Base-by-base conservation (phyloP, 345 rosid species). In the Rhizophora apiculata region DNA sequence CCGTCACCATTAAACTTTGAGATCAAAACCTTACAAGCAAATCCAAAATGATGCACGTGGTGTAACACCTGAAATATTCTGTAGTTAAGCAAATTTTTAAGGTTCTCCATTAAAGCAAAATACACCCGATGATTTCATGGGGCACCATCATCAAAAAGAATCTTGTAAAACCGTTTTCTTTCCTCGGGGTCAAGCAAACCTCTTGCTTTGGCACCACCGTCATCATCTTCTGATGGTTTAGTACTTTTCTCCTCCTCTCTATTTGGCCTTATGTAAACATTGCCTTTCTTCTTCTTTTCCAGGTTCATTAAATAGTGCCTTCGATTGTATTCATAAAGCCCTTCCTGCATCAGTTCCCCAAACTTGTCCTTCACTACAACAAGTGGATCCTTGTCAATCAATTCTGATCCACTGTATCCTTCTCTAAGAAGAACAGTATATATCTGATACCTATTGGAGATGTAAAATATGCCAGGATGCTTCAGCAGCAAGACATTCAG, bases 331-430 rank as follows among this genome's bases (percentile, higher is more conserved):
- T 89, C 97, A 77, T 87, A 85, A 59, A 85, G 88, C 6, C 98
- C 98, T 70, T 89, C 96, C 73, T 88, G 90, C 97, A 94, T 88
- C 82, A 94, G 59, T 55, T 88, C 96, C 49, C 97, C 96, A 72
- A 85, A 89, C 73, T 87, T 91, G 72, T 87, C 90, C 95, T 94
- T 94, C 60, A 87, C 90, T 64, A 73, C 73, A 62, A 94, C 89
- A 6, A 91, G 86, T 15, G 95, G 92, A 80, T 94, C 92, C 72
- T 87, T 91, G 15, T 85, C 80, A 48, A 91, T 72, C 86, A 94
- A 63, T 36, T 91, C 93, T 1, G 92, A 80, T 21, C 97, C 93
- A 49, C 80, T 76, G 62, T 89, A 94, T 0, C 85, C 90, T 84
- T 94, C 98, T 73, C 91, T 82, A 21, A 94, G 90, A 9, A 94